Base-by-base conservation (phyloP, 2,329 filamentous ascomycete genomes). In the Talaromyces sp. region DNA sequence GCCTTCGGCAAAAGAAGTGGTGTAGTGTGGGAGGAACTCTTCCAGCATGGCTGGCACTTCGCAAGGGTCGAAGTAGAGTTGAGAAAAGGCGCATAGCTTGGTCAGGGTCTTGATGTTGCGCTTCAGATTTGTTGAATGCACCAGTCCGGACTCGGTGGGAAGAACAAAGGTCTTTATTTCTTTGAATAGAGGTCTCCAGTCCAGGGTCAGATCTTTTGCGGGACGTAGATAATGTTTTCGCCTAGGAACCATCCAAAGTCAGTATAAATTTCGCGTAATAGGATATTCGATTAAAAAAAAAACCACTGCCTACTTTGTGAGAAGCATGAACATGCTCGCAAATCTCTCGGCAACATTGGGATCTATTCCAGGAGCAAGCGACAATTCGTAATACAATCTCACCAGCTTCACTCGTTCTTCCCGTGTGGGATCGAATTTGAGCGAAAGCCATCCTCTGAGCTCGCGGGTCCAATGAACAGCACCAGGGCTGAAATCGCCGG, bases 381-480 rank as follows among this genome's bases (percentile, higher is more conserved):
- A 85, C 63, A 99, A 88, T 78, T 96, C 92, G 78, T 96, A 99
- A 79, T 97, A 99, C 42, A 99, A 83, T 78, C 89, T 90, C 33
- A 95, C 90, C 33, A 99, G 85, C 75, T 87, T 91, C 56, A 92
- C 87, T 62, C 96, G 85, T 67, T 93, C 87, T 73, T 89, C 88
- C 69, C 91, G 87, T 55, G 92, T 91, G 73, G 96, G 92, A 78
- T 99, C 94, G 73, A 99, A 99, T 82, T 99, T 99, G 76, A 99
- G 87, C 59, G 89, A 90, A 67, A 99, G 83, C 95, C 96, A 99
- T 76, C 90, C 91, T 72, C 93, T 87, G 55, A 99, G 88, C 84
- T 99, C 95, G 68, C 94, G 88, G 16, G 95, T 97, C 95, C 95
- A 99, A 77, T 99, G 94, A 64, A 96, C 83, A 31, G 94, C 95